phyloP scores from a whole-genome alignment of 2,329 filamentous ascomycete genomes.

The Pestalotiopsis sp. region DNA sequence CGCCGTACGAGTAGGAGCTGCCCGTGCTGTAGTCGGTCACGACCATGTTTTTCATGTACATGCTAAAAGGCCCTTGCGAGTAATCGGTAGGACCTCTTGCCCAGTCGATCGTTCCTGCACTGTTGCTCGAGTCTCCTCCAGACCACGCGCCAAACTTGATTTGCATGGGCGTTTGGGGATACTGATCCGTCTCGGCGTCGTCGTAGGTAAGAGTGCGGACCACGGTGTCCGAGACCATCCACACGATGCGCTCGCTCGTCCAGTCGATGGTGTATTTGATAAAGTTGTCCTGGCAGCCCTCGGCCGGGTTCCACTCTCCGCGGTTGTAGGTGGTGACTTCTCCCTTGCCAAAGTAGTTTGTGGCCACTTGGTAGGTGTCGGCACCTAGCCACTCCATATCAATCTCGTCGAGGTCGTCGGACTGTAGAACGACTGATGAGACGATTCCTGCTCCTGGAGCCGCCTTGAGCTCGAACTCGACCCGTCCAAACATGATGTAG shows the following conservation, averaged over 20 bases:
- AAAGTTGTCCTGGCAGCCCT: slow-evolving; percentile 72
- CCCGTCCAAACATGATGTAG: slow-evolving; percentile 98
- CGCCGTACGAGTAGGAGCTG: slow-evolving; percentile 78
- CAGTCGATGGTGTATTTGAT: slow-evolving; percentile 92
- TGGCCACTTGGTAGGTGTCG: slow-evolving; percentile 78
- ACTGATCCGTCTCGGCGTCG: slow-evolving; percentile 73
- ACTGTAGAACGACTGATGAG: slow-evolving; percentile 88
- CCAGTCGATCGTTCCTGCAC: slow-evolving; percentile 85
- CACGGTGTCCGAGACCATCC: slow-evolving; percentile 78
- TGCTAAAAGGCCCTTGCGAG: slow-evolving; percentile 78
- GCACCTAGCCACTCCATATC: slow-evolving; percentile 96
- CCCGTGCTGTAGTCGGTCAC: slow-evolving; percentile 95
- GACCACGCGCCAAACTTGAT: slow-evolving; percentile 92
- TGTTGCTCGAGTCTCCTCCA: slow-evolving; percentile 82
- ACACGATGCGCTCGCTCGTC: slow-evolving; percentile 83
- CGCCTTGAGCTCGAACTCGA: slow-evolving; percentile 82
- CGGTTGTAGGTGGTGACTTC: slow-evolving; percentile 84
- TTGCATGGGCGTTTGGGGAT: slow-evolving; percentile 95
- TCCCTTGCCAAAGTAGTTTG: slow-evolving; percentile 97
- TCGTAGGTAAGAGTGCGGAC: slow-evolving; percentile 74
- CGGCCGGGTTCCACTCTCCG: slow-evolving; percentile 75
- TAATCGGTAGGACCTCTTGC: slow-evolving; percentile 87
- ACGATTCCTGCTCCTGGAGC: slow-evolving; percentile 91
- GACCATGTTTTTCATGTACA: slow-evolving; percentile 76
- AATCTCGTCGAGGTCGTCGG: slow-evolving; percentile 91